Percentiles rank a stretch among this genome's conserved stretches.
These are phyloP conservation scores for Asterella californica DNA, from an alignment of 225 moss, liverwort and hornwort species.

Conservation along the genomic window DNA sequence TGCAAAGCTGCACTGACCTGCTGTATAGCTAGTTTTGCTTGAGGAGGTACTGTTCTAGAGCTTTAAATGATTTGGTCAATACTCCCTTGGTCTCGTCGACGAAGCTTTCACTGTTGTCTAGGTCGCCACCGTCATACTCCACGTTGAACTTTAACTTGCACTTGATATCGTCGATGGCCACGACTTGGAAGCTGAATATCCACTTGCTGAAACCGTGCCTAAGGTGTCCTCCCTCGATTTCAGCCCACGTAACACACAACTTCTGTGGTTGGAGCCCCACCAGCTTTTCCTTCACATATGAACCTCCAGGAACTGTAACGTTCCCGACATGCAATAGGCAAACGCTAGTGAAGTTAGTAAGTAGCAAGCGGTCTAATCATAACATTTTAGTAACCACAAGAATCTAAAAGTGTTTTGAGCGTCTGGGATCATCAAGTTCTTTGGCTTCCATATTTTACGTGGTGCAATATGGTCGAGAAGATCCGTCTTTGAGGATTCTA, in stretches of 20 bases:
- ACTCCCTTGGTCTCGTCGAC: slow-evolving; percentile 12
- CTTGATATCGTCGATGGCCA: slow-evolving; percentile 20
- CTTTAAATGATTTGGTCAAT: slow-evolving; percentile 8
- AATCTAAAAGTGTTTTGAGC: too few relatives aligned
- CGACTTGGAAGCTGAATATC: slow-evolving; percentile 18
- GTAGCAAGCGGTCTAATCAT: too few relatives aligned
- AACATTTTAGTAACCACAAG: background rate
- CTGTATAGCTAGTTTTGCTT: slow-evolving; percentile 19
- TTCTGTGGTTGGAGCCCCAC: slow-evolving; percentile 26
- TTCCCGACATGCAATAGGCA: background rate
- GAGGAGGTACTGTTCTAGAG: slow-evolving; percentile 12
- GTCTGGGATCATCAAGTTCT: too few relatives aligned
- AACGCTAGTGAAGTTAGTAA: background rate
- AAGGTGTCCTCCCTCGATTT: slow-evolving; percentile 21
- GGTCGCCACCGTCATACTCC: slow-evolving; percentile 19
- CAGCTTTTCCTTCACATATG: slow-evolving; percentile 16
- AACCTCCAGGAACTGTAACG: slow-evolving; percentile 8
- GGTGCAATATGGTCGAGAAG: too few relatives aligned
- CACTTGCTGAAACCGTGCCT: slow-evolving; percentile 19
- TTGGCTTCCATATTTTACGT: too few relatives aligned
- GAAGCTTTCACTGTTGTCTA: slow-evolving; percentile 19
- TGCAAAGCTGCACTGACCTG: too few relatives aligned
- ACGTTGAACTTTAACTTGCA: slow-evolving; percentile 17
- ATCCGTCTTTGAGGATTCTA: too few relatives aligned
- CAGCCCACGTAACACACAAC: slow-evolving; percentile 17